Evolutionary conservation across 1,139 yeast species (phyloP), one percentile per base, ranked within the genome.

Genomic region (Taphrina deformans): DNA sequence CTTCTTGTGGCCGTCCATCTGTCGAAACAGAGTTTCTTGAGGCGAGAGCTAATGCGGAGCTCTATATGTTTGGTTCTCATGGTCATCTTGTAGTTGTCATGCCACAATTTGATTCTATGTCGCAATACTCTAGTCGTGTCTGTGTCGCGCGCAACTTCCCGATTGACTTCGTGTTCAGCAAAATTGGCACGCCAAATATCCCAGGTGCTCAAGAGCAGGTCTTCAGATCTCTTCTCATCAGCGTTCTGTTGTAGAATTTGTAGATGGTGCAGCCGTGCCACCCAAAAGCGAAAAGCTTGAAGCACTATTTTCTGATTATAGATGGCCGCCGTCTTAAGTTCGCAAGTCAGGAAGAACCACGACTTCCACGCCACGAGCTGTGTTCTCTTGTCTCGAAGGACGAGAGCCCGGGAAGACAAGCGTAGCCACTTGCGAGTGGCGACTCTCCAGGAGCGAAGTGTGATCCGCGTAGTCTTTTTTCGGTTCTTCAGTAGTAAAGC

Each of bases 321-420:
- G 23, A 29, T 27, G 2, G 31, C 33, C 6, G 58, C 58, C 6
- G 48, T 40, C 16, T 38, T 35, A n/a, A 53, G 24, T 26, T 53
- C 58, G 24, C 58, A 53, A 12, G 58, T 53, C 14, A n/a, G 23
- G 48, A 53, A 53, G 48, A 53, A 53, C 58, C 58, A 53, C 31
- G 24, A 21, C 27, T 31, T 35, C 58, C 58, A 53, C 5, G 38
- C 48, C 24, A 53, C 48, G 10, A 53, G 24, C 58, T 53, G 58
- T 7, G 58, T 53, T 9, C 48, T 21, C n/a, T 53, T 53, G 48
- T 53, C 48, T 6, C 58, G 58, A 14, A 53, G 35, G 6, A 53
- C n/a, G 12, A 53, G 48, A 2, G 58, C 58, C 38, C 38, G 23
- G 1, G 41, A 18, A 16, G 53, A 26, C 23, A 48, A 16, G 18